Conservation (phyloP, 2,329 filamentous ascomycete genomes). For the Penicillium sp. region DNA sequence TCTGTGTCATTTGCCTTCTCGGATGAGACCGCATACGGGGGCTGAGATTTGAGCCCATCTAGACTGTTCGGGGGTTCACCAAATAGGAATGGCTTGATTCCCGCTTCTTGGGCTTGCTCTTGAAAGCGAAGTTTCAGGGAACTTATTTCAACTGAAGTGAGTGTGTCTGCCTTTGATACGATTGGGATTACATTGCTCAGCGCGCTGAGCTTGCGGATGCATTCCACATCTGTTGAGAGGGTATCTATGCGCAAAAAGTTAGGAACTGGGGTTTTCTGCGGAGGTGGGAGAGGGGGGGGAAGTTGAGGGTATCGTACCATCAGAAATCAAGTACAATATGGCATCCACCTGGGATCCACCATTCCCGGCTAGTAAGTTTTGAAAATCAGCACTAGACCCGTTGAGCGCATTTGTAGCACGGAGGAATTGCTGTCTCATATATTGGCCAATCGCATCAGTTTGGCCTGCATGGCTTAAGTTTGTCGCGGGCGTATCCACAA, state of each 20-base stretch:
- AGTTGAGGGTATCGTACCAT: conserved; percentile 54
- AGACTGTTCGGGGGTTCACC: conserved; percentile 37
- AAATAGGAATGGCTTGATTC: conserved; percentile 68
- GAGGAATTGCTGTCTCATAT: conserved; percentile 69
- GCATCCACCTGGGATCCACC: conserved; percentile 82
- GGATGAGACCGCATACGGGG: conserved; percentile 76
- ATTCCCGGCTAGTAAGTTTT: conserved; percentile 74
- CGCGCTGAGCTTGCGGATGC: conserved; percentile 66
- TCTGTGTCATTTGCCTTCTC: conserved; percentile 69
- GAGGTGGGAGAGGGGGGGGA: not conserved
- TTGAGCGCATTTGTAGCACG: conserved; percentile 61
- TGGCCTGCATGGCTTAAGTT: conserved; percentile 55
- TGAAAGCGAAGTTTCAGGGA: conserved; percentile 56
- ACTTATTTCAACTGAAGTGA: conserved; percentile 58
- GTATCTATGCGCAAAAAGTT: conserved; percentile 46
- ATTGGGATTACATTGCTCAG: conserved; percentile 85
- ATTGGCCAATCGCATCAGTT: conserved; percentile 63
- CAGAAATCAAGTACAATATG: conserved; percentile 76
- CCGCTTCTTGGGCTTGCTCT: conserved; percentile 41
- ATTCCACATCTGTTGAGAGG: conserved; percentile 65
- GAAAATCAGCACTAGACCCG: conserved; percentile 71
- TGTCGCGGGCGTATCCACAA: conserved; percentile 74
- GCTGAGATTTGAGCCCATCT: conserved; percentile 33
- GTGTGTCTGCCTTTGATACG: conserved; percentile 71
- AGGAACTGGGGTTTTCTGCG: not conserved